These are phyloP conservation scores for Xylaria sp. DNA, from an alignment of 2,329 filamentous ascomycete genomes.

Conservation along the genomic window DNA sequence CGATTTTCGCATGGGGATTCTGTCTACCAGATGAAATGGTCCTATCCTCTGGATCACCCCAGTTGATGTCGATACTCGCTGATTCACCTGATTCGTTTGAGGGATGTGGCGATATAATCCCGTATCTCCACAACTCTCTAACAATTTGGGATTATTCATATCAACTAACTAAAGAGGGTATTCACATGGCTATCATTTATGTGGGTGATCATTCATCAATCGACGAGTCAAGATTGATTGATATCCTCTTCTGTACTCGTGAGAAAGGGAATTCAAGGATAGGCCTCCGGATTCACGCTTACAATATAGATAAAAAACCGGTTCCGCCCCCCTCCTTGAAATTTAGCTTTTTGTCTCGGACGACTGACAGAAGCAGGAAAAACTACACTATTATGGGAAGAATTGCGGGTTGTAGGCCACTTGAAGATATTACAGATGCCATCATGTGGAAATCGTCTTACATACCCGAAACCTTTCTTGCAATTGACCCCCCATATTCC, in stretches of 20 bases:
- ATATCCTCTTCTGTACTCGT: neutral
- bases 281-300: neutral
- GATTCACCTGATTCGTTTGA: neutral
- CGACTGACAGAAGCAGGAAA: neutral
- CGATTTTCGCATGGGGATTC: conserved; percentile 3
- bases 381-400: neutral
- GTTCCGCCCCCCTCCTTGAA: neutral
- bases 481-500: neutral
- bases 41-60: neutral
- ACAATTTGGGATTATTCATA: neutral
- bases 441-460: neutral
- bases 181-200: neutral
- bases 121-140: too few species aligned
- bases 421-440: neutral
- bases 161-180: neutral
- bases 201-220: neutral
- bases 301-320: neutral
- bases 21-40: neutral
- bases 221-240: neutral
- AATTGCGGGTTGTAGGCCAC: neutral
- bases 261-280: neutral
- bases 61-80: neutral
- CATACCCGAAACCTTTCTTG: neutral
- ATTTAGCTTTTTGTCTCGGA: neutral
- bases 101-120: neutral